Base-by-base conservation (phyloP, 768 basidiomycete genomes). In the Fistulinella prunicolor region DNA sequence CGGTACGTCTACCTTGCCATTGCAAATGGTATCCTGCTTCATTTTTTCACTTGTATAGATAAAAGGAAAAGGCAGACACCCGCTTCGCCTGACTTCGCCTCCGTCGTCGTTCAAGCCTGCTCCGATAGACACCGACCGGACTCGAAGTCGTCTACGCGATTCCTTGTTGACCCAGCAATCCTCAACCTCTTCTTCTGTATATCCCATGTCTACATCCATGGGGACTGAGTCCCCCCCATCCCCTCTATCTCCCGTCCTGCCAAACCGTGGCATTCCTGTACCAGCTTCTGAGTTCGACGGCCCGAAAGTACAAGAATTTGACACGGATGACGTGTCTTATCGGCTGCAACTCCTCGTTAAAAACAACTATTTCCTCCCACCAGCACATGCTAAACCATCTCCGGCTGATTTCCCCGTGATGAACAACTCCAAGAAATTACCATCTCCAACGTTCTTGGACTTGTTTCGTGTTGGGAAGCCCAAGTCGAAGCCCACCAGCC, bases 351-450 rank as follows among this genome's bases (percentile, higher is more conserved):
- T 93, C 44, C 79, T 93, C 34, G 85, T 93, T 45, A 87, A 85
- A 64, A 93, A 93, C 67, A 91, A 77, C 60, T 93, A 93, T 63
- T 93, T 89, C 61, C 81, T 93, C 30, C 90, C 90, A 4, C 91
- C 90, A 9, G 89, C 90, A 0, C 90, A 93, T 59, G 77, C 82
- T 35, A 93, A 93, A 60, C 90, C 90, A 2, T 80, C 79, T 9
- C 78, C 82, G 3, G 74, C 83, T 22, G 81, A 86, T 43, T 79
- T 90, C 50, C 76, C 79, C 2, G 62, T 59, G 4, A 29, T 39
- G 39, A 49, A 49, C 37, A 53, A 51, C 51, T 50, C 70, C 24
- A 70, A 74, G 49, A 86, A 81, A 64, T 74, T 73, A 40, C 59
- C 72, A 2, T 54, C 69, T 62, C 79, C 65, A 54, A 63, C 66